Base-by-base conservation (phyloP, 2,329 filamentous ascomycete species). In the Metarhizium sp. region DNA sequence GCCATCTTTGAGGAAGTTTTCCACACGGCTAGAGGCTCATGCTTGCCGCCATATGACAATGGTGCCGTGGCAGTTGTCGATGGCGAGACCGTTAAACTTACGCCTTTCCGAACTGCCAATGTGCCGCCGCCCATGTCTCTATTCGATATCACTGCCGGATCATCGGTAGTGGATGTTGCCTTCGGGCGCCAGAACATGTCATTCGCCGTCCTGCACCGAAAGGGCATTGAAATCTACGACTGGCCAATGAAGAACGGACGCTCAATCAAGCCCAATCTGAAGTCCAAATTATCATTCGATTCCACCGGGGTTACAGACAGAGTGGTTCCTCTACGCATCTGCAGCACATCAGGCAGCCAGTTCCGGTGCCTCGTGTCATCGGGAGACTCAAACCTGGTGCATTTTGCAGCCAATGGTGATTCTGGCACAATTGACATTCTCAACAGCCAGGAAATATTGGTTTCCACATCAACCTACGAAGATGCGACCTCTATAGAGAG, bases 121-220 rank as follows among this genome's bases (percentile, higher is more conserved):
- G 79, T 96, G 3, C 94, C 94, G 29, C 94, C 94, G 32, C 94
- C 94, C 1, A 96, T 97, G 91, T 84, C 90, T 16, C 78, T 92
- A 59, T 87, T 87, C 61, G 88, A 95, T 56, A 64, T 96, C 18
- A 64, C 74, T 13, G 71, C 87, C 32, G 74, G 80, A 14, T 78
- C 78, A 0, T 84, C 86, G 53, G 79, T 84, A 2, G 73, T 89
- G 18, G 91, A 96, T 71, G 82, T 94, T 52, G 83, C 86, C 0
- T 84, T 96, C 61, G 87, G 83, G 51, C 76, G 75, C 14, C 78
- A 79, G 50, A 85, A 86, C 51, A 78, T 77, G 1, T 75, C 77
- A 7, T 78, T 97, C 65, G 90, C 85, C 3, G 80, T 95, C 8
- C 74, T 96, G 20, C 88, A 91, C 62, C 76, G 80, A 32, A 66